These are phyloP conservation scores for Exophiala lecanii-corni DNA, from an alignment of 2,329 filamentous ascomycete species.

Conservation along the genomic window DNA sequence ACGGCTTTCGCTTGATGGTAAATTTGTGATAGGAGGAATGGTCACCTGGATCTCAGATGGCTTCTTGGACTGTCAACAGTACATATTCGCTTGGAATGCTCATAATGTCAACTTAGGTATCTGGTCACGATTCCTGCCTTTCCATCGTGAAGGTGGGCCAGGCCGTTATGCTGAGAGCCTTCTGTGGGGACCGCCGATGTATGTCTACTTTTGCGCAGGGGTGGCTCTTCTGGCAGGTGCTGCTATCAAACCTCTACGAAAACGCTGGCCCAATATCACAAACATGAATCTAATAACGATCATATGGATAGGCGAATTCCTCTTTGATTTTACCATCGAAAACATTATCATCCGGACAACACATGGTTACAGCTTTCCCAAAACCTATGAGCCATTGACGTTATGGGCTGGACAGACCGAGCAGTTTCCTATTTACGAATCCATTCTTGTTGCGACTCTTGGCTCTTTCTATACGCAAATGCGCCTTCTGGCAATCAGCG, in stretches of 20 bases:
- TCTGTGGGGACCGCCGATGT: too few species aligned
- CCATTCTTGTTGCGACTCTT: slow-evolving; percentile 2
- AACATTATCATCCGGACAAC: slow-evolving; percentile 3
- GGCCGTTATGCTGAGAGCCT: too few species aligned
- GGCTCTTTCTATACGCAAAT: slow-evolving; percentile 3
- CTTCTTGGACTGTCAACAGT: slow-evolving; percentile 3
- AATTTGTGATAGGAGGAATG: slow-evolving; percentile 2
- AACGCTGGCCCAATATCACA: too few species aligned
- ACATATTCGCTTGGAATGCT: too few species aligned
- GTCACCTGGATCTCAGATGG: not conserved
- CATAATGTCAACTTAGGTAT: too few species aligned
- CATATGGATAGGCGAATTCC: slow-evolving; percentile 4
- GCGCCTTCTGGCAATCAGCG: slow-evolving; percentile 2
- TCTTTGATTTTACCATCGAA: slow-evolving; percentile 3
- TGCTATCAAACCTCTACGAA: too few species aligned
- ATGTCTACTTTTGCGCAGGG: too few species aligned
- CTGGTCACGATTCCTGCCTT: too few species aligned
- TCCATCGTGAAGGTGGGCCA: too few species aligned
- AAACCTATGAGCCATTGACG: not conserved
- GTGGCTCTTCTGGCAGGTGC: too few species aligned
- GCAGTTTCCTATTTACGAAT: slow-evolving; percentile 4
- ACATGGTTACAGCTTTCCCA: slow-evolving; percentile 3
- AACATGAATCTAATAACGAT: slow-evolving; percentile 1
- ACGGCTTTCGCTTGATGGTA: slow-evolving; percentile 1
- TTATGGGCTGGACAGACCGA: slow-evolving; percentile 3